A percentile compares a stretch with the other conserved stretches of the same genome.
Evolutionary conservation across 2,329 filamentous ascomycete genomes (phyloP).

Genomic region (Fusarium zealandicum): DNA sequence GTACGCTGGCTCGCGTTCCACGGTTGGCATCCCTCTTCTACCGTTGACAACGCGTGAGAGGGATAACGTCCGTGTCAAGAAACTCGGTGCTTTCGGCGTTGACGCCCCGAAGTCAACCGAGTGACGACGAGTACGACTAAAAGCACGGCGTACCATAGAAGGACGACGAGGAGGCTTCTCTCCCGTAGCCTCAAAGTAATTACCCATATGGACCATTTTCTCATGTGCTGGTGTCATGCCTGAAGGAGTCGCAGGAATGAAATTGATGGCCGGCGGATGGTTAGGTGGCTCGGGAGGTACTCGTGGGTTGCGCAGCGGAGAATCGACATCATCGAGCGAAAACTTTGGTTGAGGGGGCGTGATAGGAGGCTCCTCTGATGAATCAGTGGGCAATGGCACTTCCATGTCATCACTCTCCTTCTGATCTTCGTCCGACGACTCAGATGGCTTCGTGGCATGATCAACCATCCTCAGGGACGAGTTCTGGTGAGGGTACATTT

Average conservation of each 20-base stretch:
- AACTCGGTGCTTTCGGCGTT: constrained; percentile 49
- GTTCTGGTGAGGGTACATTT: constrained; percentile 70
- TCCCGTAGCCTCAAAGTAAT: constrained; percentile 58
- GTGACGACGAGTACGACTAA: constrained; percentile 58
- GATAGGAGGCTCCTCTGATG: constrained; percentile 51
- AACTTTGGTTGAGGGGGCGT: constrained; percentile 62
- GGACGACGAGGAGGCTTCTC: constrained; percentile 55
- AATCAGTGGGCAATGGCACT: constrained; percentile 46
- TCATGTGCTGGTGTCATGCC: constrained; percentile 64
- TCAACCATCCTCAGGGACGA: constrained; percentile 68
- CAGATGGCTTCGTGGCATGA: constrained; percentile 60
- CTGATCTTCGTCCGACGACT: constrained; percentile 49
- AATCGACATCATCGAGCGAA: constrained; percentile 63
- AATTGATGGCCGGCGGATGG: constrained; percentile 56
- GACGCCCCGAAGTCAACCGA: constrained; percentile 53
- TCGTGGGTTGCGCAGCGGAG: constrained; percentile 67
- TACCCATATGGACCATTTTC: constrained; percentile 59
- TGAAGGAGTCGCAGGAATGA: constrained; percentile 69
- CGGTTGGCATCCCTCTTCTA: constrained; percentile 38
- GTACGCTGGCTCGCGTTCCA: constrained; percentile 46
- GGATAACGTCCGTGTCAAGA: constrained; percentile 62
- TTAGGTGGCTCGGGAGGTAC: constrained; percentile 62
- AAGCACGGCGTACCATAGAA: constrained; percentile 62
- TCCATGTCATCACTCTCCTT: constrained; percentile 33
- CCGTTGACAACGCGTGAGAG: constrained; percentile 54